Evolutionary conservation across 495 filamentous ascomycete genomes (phyloP), one percentile per base, ranked within the genome.

Genomic region (Platismatia glauca): DNA sequence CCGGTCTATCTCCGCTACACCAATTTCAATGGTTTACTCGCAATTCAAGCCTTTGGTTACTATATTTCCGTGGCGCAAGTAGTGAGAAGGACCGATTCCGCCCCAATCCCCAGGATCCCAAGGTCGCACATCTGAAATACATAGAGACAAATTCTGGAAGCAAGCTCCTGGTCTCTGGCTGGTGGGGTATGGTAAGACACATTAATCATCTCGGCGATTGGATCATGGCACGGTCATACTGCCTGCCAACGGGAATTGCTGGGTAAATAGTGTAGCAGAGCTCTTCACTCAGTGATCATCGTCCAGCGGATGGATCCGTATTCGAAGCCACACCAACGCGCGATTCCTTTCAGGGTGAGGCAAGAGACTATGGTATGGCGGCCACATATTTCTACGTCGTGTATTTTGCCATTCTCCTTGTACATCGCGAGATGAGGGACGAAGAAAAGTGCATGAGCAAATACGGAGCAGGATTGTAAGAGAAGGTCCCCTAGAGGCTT

Each of bases 161-260:
- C 24, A 86, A 84, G 61, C 79, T 97, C 57, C 83, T 98, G 70
- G 84, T 82, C 4, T 88, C 89, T 7, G 94, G 94, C 35, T 98
- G 95, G 95, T 97, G 94, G 95, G 95, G 94, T 44, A 76, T 81
- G 27, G 87, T 91, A 16, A 81, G 95, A 22, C 95, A 98, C 72
- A 93, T 97, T 79, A 98, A 97, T 76, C 97, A 98, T 72, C 74
- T 95, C n/a, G 95, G 93, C 44, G 94, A 98, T 75, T 97, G 93
- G 93, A 75, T 92, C 59, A 90, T 95, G 85, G 82, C 86, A 20
- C 97, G 91, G 90, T 85, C 90, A 0, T 98, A 93, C 74, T 89
- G 86, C 63, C 78, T 98, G 27, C 94, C 95, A 0, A 97, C 94
- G 8, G 91, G 90, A 7, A 75, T 95, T 61, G 87, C 91, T 0